phyloP scores from a whole-genome alignment of 2,329 filamentous ascomycete genomes.

The Cladosporium halotolerans region DNA sequence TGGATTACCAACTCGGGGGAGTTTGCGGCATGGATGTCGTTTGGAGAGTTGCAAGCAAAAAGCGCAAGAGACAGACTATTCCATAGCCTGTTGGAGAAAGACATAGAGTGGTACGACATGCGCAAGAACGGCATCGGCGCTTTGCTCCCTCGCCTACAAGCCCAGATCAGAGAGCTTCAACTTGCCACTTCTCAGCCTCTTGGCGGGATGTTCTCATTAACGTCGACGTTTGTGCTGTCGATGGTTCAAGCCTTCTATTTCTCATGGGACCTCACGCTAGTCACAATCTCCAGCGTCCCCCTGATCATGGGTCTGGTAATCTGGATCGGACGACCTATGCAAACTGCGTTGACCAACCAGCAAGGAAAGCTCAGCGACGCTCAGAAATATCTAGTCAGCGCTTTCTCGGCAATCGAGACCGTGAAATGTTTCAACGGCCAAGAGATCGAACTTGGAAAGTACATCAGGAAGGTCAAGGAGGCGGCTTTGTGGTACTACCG shows the following conservation, averaged over 20 bases:
- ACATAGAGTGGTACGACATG: slow-evolving; percentile 77
- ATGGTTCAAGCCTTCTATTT: slow-evolving; percentile 67
- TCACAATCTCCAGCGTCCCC: slow-evolving; percentile 68
- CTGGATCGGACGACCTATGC: slow-evolving; percentile 55
- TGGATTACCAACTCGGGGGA: slow-evolving; percentile 64
- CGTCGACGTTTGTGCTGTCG: slow-evolving; percentile 59
- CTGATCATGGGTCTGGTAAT: slow-evolving; percentile 56
- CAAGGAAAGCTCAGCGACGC: slow-evolving; percentile 61
- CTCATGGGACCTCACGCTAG: slow-evolving; percentile 78
- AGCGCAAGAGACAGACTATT: slow-evolving; percentile 62
- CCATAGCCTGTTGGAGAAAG: slow-evolving; percentile 59
- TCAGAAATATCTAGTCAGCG: slow-evolving; percentile 64
- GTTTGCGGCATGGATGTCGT: slow-evolving; percentile 65
- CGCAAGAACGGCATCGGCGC: slow-evolving; percentile 65
- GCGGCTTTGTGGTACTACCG: slow-evolving; percentile 59
- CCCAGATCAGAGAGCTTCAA: slow-evolving; percentile 78
- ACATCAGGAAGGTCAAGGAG: slow-evolving; percentile 49
- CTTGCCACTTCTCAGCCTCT: slow-evolving; percentile 72
- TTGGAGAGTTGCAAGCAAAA: slow-evolving; percentile 74
- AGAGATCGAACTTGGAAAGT: slow-evolving; percentile 61
- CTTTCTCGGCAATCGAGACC: slow-evolving; percentile 69
- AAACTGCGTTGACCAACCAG: slow-evolving; percentile 62
- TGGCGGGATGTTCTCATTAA: slow-evolving; percentile 60
- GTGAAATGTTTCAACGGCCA: slow-evolving; percentile 83
- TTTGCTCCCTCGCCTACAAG: slow-evolving; percentile 65